A percentile compares a stretch with the other conserved stretches of the same genome.
phyloP scores from a whole-genome alignment of 176 grass and related monocot species.

The Saccharum spontaneum region DNA sequence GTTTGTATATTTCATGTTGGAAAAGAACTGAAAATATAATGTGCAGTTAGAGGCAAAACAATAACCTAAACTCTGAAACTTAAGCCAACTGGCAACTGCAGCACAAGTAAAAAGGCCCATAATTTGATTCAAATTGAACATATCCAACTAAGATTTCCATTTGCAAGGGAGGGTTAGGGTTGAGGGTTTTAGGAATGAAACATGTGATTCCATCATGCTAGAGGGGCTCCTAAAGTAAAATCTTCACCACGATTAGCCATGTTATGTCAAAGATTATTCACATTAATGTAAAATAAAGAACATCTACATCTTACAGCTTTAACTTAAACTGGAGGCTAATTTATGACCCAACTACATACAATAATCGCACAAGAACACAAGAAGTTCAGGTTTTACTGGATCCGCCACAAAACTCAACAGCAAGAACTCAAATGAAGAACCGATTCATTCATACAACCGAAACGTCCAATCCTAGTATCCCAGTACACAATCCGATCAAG shows the following conservation, averaged over 20 bases:
- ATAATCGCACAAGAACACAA: not conserved
- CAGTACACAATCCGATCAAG: conserved; percentile 16
- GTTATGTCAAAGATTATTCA: not conserved
- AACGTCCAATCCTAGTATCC: not conserved
- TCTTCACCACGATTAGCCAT: not conserved
- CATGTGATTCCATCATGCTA: not conserved
- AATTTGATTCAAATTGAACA: not conserved
- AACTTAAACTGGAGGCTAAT: not conserved
- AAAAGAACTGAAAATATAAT: conserved; percentile 36
- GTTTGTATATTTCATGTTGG: conserved; percentile 15
- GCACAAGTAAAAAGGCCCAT: not conserved
- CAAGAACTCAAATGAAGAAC: conserved; percentile 4
- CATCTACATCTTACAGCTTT: not conserved
- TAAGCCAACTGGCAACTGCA: not conserved
- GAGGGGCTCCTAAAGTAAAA: not conserved
- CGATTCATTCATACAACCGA: not conserved
- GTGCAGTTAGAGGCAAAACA: not conserved
- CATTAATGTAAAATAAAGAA: not conserved
- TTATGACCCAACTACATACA: not conserved
- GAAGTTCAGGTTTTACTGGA: not conserved
- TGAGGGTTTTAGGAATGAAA: not conserved
- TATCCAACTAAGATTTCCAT: not conserved
- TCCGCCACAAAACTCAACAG: not conserved
- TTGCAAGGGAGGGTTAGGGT: not conserved
- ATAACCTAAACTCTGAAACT: not conserved